Evolutionary conservation across 2,329 filamentous ascomycete genomes (phyloP).

Genomic region (Talaromyces sp.): DNA sequence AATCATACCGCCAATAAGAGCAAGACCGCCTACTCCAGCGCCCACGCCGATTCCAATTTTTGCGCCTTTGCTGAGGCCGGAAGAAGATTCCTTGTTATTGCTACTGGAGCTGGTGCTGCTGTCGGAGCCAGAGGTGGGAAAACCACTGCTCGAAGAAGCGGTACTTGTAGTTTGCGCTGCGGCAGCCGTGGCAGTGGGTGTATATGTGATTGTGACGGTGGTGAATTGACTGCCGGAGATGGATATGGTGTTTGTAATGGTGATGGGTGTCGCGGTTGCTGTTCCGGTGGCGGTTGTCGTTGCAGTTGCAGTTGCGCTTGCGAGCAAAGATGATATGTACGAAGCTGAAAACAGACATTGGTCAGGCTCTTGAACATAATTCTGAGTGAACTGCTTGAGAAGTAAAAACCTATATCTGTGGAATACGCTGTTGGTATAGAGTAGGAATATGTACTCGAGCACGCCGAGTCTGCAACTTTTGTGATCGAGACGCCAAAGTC

Average conservation of each 20-base stretch:
- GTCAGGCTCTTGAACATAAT: too few species aligned
- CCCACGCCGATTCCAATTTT: slow-evolving; percentile 17
- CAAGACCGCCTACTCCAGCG: slow-evolving; percentile 10
- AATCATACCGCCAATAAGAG: slow-evolving; percentile 1
- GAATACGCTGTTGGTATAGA: background rate
- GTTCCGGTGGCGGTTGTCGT: background rate
- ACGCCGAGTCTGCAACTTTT: slow-evolving; percentile 5
- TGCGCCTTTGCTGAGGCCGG: slow-evolving; percentile 11
- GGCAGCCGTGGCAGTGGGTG: background rate
- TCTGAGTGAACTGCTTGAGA: too few species aligned
- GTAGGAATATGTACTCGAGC: slow-evolving; percentile 10
- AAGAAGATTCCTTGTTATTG: background rate
- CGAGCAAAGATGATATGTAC: background rate
- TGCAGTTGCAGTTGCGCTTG: background rate
- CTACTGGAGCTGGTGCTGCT: background rate
- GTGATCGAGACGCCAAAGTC: slow-evolving; percentile 9
- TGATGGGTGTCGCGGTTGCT: background rate
- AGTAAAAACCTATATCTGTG: slow-evolving; percentile 3
- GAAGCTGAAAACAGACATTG: background rate
- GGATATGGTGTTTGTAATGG: slow-evolving; percentile 8
- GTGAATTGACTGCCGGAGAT: background rate
- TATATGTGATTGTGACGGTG: slow-evolving; percentile 13
- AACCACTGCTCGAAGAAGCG: background rate
- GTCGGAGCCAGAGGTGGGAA: background rate
- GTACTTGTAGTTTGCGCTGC: background rate